Evolutionary conservation across 1,284 basidiomycete species (phyloP).

Genomic region (Jaminaea rosea): DNA sequence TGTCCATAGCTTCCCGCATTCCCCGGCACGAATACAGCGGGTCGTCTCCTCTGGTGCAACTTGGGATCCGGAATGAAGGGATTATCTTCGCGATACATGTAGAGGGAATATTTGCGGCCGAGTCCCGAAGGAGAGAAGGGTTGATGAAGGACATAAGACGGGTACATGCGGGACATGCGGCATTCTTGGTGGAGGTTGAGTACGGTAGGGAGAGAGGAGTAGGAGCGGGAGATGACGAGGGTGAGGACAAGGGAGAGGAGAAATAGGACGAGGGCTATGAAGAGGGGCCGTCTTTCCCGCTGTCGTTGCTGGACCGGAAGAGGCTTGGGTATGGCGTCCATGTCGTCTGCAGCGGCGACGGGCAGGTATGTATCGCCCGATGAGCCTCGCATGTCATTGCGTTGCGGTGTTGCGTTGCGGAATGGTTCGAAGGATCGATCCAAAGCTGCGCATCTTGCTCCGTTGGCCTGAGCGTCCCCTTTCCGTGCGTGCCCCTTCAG

Average conservation of each 20-base stretch:
- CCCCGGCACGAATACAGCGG: slow-evolving; percentile 91
- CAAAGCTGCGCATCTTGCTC: too few relatives aligned
- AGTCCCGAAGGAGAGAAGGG: slow-evolving; percentile 61
- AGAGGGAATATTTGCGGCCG: slow-evolving; percentile 68
- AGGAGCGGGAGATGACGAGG: slow-evolving; percentile 16
- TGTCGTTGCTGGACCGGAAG: too few relatives aligned
- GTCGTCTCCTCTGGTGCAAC: slow-evolving; percentile 45
- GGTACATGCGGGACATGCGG: slow-evolving; percentile 95
- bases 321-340: too few relatives aligned
- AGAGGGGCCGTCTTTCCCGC: too few relatives aligned
- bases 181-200: slow-evolving; percentile 53
- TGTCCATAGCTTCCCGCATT: slow-evolving; percentile 93
- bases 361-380: too few relatives aligned
- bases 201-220: slow-evolving; percentile 16
- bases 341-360: too few relatives aligned
- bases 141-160: slow-evolving; percentile 63
- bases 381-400: too few relatives aligned
- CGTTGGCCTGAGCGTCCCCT: too few relatives aligned
- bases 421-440: too few relatives aligned
- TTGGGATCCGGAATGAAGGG: slow-evolving; percentile 9
- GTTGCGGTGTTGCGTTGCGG: too few relatives aligned
- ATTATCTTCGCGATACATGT: slow-evolving; percentile 80
- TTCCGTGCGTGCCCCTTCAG: too few relatives aligned
- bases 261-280: not conserved
- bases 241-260: slow-evolving; percentile 10